Evolutionary conservation across 768 basidiomycete genomes (phyloP), one percentile per base, ranked within the genome.

Genomic region (Candolleomyces aberdarensis): DNA sequence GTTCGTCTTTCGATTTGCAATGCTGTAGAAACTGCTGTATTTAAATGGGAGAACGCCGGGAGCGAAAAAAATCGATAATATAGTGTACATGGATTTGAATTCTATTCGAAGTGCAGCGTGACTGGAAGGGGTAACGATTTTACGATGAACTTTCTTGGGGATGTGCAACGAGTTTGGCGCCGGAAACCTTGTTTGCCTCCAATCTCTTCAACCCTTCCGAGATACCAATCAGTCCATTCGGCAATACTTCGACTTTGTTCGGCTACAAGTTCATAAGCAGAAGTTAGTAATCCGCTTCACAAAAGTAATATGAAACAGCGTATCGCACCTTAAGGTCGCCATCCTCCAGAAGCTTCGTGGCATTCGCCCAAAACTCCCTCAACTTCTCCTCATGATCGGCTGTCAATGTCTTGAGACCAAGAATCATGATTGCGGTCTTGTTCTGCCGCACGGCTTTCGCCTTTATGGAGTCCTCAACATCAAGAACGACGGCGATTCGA

Each of bases 141-240:
- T 3, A 26, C 26, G 26, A 26, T 6, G 36, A 36, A 36, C 36
- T 78, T 49, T 80, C 79, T 66, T 76, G 76, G 7, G 81, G 81
- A 49, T 67, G 74, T 57, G 71, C 70, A 55, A 82, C 71, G 29
- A 82, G 65, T 66, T 82, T 82, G 32, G 70, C 62, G 1, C 76
- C 78, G 40, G 78, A 79, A 26, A 82, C 75, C 63, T 75, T 70
- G 29, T 75, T 72, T 11, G 71, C 67, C 62, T 74, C 70, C 61
- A 83, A 66, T 57, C 72, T 73, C 62, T 72, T 72, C 54, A 85
- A 66, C 15, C 76, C 83, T 20, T 70, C 70, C 31, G 67, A 64
- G 46, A 84, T 77, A 13, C 78, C 82, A 49, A 67, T 73, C n/a
- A 85, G 69, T 10, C 83, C 83, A 32, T 71, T 70, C 0, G 74